Conservation (phyloP, 169 alveolate species). For the Eimeria necatrix region DNA sequence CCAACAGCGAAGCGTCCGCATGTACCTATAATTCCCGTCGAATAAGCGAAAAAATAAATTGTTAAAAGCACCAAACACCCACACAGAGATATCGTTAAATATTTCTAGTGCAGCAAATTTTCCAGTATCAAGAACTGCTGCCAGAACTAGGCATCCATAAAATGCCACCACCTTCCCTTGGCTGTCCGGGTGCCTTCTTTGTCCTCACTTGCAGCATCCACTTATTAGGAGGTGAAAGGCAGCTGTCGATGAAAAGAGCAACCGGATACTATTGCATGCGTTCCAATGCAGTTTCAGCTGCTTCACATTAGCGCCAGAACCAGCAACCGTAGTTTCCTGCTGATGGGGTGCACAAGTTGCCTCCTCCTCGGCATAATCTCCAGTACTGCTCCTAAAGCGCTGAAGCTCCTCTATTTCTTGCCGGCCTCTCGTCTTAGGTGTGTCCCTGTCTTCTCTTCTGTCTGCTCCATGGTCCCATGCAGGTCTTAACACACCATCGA, state of each 20-base stretch:
- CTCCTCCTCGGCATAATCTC: background rate
- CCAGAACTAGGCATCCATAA: background rate
- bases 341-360: background rate
- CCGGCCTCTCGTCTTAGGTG: background rate
- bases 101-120: too few relatives aligned
- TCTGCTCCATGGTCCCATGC: background rate
- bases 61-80: too few relatives aligned
- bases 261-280: slow-evolving; percentile 71
- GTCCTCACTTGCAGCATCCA: background rate
- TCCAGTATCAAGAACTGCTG: too few relatives aligned
- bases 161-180: background rate
- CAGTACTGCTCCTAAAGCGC: background rate
- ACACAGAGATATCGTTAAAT: too few relatives aligned
- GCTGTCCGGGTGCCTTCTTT: background rate
- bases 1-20: too few relatives aligned
- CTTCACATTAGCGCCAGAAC: background rate
- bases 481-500: slow-evolving; percentile 13
- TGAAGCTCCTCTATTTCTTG: background rate
- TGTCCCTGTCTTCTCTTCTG: background rate
- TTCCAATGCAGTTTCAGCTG: slow-evolving; percentile 71
- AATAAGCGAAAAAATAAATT: too few relatives aligned
- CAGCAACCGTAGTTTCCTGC: background rate
- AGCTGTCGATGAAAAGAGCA: slow-evolving; percentile 20
- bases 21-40: too few relatives aligned
- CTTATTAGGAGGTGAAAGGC: background rate